Conservation (phyloP, 768 basidiomycete genomes). For the Lactarius hengduanensis region DNA sequence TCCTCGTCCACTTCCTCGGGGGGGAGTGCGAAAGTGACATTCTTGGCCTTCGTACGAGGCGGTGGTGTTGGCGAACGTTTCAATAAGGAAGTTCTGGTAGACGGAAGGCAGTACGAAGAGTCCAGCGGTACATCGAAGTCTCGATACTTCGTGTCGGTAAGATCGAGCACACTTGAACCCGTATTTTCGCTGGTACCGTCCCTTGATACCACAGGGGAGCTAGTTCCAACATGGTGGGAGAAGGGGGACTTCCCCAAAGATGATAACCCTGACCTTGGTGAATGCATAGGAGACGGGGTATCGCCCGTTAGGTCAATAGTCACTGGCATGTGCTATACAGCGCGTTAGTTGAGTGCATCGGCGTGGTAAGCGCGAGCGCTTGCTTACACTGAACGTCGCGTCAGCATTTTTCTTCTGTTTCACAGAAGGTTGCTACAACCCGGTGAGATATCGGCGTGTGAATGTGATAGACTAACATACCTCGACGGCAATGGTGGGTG, state of each 20-base stretch:
- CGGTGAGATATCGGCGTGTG: conserved; percentile 1
- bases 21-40: conserved; percentile 23
- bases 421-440: neutral
- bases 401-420: neutral
- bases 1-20: conserved; percentile 3
- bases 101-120: conserved; percentile 22
- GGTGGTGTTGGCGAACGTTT: conserved; percentile 17
- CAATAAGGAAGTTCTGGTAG: neutral
- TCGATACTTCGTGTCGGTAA: conserved; percentile 11
- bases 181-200: neutral
- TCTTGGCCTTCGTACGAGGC: conserved; percentile 18
- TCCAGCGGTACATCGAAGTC: conserved; percentile 24
- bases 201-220: conserved; percentile 5
- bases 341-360: neutral
- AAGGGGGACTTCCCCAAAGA: neutral
- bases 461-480: neutral
- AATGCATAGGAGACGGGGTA: conserved; percentile 13
- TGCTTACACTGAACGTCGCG: neutral
- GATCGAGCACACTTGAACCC: conserved; percentile 9
- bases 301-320: conserved; percentile 18
- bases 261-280: neutral
- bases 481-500: conserved; percentile 7
- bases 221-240: neutral
- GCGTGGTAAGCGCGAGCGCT: no score
- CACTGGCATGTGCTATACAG: conserved; percentile 4